Percentiles rank a stretch among this genome's conserved stretches.
Conservation (phyloP, 2,329 filamentous ascomycete species). For the Tolypocladium sp. region DNA sequence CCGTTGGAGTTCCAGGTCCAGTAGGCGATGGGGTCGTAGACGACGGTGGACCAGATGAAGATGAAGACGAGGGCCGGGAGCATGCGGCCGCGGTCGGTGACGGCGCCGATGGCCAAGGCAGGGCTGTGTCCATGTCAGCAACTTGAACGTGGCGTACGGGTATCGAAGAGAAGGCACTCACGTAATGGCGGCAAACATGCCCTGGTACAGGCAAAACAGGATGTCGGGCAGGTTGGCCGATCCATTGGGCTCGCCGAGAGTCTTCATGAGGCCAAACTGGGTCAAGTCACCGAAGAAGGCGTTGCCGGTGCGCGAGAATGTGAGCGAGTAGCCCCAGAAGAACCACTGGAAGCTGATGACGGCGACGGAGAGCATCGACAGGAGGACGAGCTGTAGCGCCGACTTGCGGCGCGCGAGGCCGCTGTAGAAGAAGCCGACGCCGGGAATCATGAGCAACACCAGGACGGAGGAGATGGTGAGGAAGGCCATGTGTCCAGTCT, state of each 20-base stretch:
- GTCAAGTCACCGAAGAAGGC: constrained; percentile 69
- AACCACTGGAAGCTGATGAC: constrained; percentile 89
- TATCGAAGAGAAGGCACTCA: constrained; percentile 33
- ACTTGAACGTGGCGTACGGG: neutral
- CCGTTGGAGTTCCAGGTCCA: constrained; percentile 71
- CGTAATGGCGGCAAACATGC: constrained; percentile 87
- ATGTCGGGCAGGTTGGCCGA: constrained; percentile 67
- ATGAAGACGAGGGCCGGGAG: constrained; percentile 56
- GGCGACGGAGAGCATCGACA: constrained; percentile 72
- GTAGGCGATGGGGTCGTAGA: constrained; percentile 66
- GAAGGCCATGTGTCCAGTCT: constrained; percentile 79
- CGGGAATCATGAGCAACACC: constrained; percentile 86
- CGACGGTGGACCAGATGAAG: constrained; percentile 62
- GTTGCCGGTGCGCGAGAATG: constrained; percentile 73
- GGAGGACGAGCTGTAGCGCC: constrained; percentile 75
- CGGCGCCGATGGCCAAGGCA: constrained; percentile 50
- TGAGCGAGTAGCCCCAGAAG: constrained; percentile 86
- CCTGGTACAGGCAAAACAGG: constrained; percentile 77
- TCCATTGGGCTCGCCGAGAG: constrained; percentile 67
- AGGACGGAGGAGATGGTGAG: constrained; percentile 68
- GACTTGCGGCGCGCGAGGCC: constrained; percentile 84
- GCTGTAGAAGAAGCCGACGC: constrained; percentile 91
- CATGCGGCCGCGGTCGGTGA: constrained; percentile 52
- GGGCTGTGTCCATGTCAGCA: constrained; percentile 23
- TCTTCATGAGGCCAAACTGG: constrained; percentile 75